These are phyloP conservation scores for Populus simonii DNA, from an alignment of 345 rosid genomes.

Conservation along the genomic window DNA sequence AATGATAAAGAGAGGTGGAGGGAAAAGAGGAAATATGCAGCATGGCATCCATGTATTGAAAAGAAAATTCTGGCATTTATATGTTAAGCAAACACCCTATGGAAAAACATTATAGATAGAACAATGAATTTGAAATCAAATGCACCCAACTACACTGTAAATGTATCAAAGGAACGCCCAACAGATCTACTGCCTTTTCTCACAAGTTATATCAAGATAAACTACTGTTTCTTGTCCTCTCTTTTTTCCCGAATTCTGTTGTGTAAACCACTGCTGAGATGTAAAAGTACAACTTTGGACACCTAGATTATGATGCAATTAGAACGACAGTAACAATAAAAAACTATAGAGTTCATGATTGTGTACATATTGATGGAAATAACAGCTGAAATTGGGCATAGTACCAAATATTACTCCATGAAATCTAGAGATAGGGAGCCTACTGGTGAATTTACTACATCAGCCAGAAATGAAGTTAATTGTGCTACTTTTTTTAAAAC, in stretches of 20 bases:
- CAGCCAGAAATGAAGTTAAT: too few species aligned
- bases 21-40: neutral
- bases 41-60: neutral
- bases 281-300: neutral
- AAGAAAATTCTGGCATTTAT: neutral
- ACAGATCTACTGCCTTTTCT: neutral
- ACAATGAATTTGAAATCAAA: neutral
- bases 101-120: neutral
- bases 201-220: neutral
- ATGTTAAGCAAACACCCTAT: neutral
- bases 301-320: neutral
- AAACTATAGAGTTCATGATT: neutral
- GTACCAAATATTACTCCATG: neutral
- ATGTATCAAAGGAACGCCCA: neutral
- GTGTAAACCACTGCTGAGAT: neutral
- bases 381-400: neutral
- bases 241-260: neutral
- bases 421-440: too few species aligned
- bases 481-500: too few species aligned
- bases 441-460: too few species aligned
- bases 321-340: neutral
- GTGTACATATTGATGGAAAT: neutral
- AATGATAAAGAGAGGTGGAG: neutral
- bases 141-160: neutral
- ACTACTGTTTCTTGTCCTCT: neutral